phyloP scores from a whole-genome alignment of 2,329 filamentous ascomycete species.

The Thermoascus crustaceus region DNA sequence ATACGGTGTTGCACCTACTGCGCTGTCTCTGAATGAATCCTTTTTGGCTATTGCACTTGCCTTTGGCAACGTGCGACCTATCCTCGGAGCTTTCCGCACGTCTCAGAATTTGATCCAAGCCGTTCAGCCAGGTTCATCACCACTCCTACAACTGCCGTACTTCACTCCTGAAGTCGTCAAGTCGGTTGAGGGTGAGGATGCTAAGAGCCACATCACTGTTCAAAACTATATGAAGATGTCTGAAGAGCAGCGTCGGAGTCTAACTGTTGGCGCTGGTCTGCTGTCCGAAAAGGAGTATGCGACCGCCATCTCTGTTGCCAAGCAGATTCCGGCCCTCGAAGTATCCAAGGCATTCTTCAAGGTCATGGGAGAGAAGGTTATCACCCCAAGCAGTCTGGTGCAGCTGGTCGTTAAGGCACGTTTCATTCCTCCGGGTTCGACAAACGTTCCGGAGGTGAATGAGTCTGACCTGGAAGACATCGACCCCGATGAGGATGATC shows the following conservation, averaged over 20 bases:
- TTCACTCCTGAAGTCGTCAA: constrained; percentile 58
- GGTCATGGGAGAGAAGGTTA: constrained; percentile 85
- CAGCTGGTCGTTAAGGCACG: constrained; percentile 93
- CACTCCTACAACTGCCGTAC: constrained; percentile 83
- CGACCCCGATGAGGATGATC: constrained; percentile 85
- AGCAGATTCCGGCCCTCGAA: constrained; percentile 73
- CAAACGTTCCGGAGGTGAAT: constrained; percentile 64
- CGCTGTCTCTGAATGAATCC: constrained; percentile 74
- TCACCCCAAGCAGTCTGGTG: constrained; percentile 86
- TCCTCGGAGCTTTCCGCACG: constrained; percentile 71
- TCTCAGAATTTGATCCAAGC: constrained; percentile 88
- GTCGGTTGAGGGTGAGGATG: constrained; percentile 46
- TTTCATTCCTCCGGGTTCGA: constrained; percentile 78
- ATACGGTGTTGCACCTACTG: constrained; percentile 79
- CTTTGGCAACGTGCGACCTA: constrained; percentile 73
- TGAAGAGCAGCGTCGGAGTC: constrained; percentile 61
- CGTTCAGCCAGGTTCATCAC: constrained; percentile 70
- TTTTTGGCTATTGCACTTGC: constrained; percentile 82
- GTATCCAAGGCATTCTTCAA: constrained; percentile 97
- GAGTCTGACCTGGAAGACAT: constrained; percentile 78
- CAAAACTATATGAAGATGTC: constrained; percentile 85
- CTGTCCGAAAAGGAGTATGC: constrained; percentile 70
- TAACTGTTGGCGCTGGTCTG: constrained; percentile 61
- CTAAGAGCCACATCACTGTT: constrained; percentile 66
- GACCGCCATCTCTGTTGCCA: constrained; percentile 65